A percentile compares a stretch with the other conserved stretches of the same genome.
Conservation (phyloP, 345 rosid species). For the Eucalyptus victrix region DNA sequence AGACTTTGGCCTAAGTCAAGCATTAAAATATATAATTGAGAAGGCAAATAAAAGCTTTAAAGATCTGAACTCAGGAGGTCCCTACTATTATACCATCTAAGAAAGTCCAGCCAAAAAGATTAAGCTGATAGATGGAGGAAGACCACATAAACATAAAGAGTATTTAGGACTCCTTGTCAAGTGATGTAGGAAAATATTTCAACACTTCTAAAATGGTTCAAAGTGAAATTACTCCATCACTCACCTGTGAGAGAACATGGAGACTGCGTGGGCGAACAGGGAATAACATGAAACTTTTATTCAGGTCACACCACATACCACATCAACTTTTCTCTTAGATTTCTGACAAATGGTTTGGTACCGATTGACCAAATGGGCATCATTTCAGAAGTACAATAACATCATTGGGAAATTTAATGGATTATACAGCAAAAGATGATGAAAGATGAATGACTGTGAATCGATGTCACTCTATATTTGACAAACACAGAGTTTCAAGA, state of each 20-base stretch:
- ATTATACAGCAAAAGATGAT: not conserved
- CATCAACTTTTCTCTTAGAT: not conserved
- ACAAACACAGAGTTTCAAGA: not conserved
- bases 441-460: not conserved
- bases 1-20: not conserved
- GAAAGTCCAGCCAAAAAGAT: not conserved
- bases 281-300: not conserved
- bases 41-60: not conserved
- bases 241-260: not conserved
- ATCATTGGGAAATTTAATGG: not conserved
- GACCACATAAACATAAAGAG: not conserved
- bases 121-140: not conserved
- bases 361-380: not conserved
- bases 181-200: not conserved
- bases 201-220: not conserved
- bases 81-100: not conserved
- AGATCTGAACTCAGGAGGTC: not conserved
- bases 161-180: not conserved
- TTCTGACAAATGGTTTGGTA: not conserved
- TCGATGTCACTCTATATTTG: not conserved
- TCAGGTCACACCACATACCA: not conserved
- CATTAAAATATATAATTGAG: not conserved
- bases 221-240: not conserved
- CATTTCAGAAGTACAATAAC: not conserved
- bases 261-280: not conserved